phyloP scores from a whole-genome alignment of 2,329 filamentous ascomycete species.

The Sporothrix euskadiensis region DNA sequence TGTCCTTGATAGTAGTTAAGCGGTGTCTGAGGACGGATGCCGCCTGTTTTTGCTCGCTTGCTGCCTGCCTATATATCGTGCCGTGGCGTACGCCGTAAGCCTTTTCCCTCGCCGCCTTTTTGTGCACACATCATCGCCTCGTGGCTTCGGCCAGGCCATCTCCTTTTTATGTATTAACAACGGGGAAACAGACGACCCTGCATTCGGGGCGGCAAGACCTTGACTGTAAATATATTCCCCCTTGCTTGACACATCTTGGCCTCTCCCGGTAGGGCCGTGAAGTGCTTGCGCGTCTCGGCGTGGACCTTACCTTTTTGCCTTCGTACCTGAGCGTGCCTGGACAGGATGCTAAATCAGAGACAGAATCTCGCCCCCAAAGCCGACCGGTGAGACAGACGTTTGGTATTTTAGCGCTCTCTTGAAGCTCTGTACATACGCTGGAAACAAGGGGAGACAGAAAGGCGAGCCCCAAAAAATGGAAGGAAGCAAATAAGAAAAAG shows the following conservation, averaged over 20 bases:
- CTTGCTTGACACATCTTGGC: not conserved
- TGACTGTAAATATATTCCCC: not conserved
- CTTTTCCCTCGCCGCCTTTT: not conserved
- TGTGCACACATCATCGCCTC: not conserved
- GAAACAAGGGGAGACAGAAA: not conserved
- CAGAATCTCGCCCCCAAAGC: not conserved
- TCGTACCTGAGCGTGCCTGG: not conserved
- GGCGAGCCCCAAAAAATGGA: not conserved
- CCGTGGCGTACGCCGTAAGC: not conserved
- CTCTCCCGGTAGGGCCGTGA: not conserved
- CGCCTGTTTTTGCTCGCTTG: not conserved
- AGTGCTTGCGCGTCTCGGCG: not conserved
- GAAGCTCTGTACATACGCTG: not conserved
- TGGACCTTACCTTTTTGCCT: not conserved
- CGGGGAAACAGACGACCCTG: not conserved
- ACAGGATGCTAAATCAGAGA: conserved; percentile 5
- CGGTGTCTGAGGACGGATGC: not conserved
- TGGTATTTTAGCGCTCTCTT: not conserved
- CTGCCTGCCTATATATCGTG: not conserved
- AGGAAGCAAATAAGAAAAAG: not conserved
- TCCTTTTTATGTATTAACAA: not conserved
- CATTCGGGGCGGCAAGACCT: not conserved
- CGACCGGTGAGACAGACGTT: conserved; percentile 9
- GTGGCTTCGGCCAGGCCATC: not conserved
- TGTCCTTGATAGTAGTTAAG: not conserved